phyloP scores from a whole-genome alignment of 768 basidiomycete genomes.

The Daedaleopsis nitida region DNA sequence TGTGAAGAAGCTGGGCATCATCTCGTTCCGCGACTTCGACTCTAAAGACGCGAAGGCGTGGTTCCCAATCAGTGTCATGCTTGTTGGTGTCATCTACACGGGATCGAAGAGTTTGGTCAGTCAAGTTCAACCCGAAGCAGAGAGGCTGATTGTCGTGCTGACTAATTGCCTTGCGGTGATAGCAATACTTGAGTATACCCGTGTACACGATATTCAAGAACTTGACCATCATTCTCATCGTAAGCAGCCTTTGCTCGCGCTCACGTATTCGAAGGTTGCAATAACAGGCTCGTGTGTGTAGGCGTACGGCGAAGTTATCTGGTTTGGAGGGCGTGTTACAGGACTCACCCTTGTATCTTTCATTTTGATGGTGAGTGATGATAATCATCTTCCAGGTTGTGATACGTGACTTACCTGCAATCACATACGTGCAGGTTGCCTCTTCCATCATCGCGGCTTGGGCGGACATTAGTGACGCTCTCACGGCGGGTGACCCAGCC shows the following conservation, averaged over 20 bases:
- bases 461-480: conserved; percentile 67
- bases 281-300: conserved; percentile 28
- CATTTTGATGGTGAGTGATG: conserved; percentile 75
- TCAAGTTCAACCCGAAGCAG: conserved; percentile 13
- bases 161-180: conserved; percentile 1
- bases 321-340: conserved; percentile 92
- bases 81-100: conserved; percentile 96
- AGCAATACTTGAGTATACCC: conserved; percentile 98
- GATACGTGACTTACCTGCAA: neutral
- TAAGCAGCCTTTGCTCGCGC: conserved; percentile 40
- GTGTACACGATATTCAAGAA: conserved; percentile 99
- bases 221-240: conserved; percentile 97
- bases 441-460: conserved; percentile 98
- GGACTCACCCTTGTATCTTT: conserved; percentile 88
- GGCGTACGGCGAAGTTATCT: conserved; percentile 97
- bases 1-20: conserved; percentile 76
- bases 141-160: neutral
- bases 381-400: neutral
- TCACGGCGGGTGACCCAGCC: conserved; percentile 35
- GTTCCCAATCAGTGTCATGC: conserved; percentile 92
- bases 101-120: conserved; percentile 95
- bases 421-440: conserved; percentile 56
- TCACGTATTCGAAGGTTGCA: neutral
- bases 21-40: conserved; percentile 86
- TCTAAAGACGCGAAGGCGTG: conserved; percentile 83